Evolutionary conservation across 345 rosid genomes (phyloP).

Genomic region (Corchorus olitorius): DNA sequence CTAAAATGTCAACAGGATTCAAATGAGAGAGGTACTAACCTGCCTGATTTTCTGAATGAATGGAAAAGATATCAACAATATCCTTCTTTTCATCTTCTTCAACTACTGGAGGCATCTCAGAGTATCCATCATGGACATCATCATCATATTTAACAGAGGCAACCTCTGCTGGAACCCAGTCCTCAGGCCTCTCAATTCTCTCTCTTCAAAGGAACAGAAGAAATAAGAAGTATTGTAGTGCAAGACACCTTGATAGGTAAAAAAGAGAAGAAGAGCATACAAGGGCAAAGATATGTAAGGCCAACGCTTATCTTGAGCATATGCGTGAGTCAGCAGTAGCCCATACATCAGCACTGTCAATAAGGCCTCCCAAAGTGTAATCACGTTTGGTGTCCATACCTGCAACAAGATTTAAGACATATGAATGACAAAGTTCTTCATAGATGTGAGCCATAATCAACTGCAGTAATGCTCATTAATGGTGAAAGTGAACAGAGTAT

Average conservation of each 20-base stretch:
- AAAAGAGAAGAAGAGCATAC: conserved; percentile 41
- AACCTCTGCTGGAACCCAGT: conserved; percentile 87
- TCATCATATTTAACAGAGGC: conserved; percentile 32
- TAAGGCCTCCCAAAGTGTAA: conserved; percentile 86
- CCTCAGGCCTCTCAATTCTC: conserved; percentile 86
- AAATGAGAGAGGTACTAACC: conserved; percentile 37
- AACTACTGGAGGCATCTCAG: conserved; percentile 39
- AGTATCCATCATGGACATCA: conserved; percentile 40
- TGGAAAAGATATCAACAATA: conserved; percentile 84
- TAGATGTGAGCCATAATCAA: conserved; percentile 17
- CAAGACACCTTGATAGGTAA: conserved; percentile 17
- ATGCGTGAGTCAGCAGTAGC: conserved; percentile 70
- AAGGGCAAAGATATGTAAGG: conserved; percentile 86
- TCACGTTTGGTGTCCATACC: conserved; percentile 90
- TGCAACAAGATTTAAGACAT: conserved; percentile 35
- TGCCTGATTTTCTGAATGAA: conserved; percentile 52
- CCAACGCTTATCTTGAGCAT: conserved; percentile 97
- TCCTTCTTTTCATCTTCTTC: conserved; percentile 47
- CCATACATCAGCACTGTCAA: conserved; percentile 85
- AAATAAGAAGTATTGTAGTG: conserved; percentile 26
- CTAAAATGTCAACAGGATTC: conserved; percentile 9
- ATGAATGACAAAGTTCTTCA: conserved; percentile 5
- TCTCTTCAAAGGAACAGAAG: conserved; percentile 39
- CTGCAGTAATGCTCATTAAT: not conserved
- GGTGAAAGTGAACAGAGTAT: conserved; percentile 6